Conservation (phyloP, 2,329 filamentous ascomycete species). For the Trichoderma gracile region DNA sequence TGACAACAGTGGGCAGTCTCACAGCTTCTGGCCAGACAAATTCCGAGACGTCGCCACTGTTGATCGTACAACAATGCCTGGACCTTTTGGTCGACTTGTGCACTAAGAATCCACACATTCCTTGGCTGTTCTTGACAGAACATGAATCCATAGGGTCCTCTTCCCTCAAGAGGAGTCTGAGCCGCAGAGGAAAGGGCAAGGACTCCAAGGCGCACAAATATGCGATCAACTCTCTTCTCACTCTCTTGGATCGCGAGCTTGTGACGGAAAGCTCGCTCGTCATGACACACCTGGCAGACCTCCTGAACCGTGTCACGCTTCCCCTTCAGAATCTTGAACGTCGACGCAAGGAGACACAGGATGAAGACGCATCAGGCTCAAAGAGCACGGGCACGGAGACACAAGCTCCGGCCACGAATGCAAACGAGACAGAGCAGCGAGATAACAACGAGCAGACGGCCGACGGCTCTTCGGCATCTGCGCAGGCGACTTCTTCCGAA, state of each 20-base stretch:
- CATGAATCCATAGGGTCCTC: slow-evolving; percentile 75
- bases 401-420: slow-evolving; percentile 33
- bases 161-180: slow-evolving; percentile 72
- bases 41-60: slow-evolving; percentile 86
- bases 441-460: slow-evolving; percentile 33
- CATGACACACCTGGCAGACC: slow-evolving; percentile 87
- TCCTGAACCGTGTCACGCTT: slow-evolving; percentile 84
- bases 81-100: slow-evolving; percentile 81
- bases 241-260: slow-evolving; percentile 85
- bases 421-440: slow-evolving; percentile 36
- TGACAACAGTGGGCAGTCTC: slow-evolving; percentile 57
- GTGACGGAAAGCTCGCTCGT: slow-evolving; percentile 97
- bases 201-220: slow-evolving; percentile 83
- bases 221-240: slow-evolving; percentile 86
- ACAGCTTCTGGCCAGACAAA: slow-evolving; percentile 56
- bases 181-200: slow-evolving; percentile 84
- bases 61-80: slow-evolving; percentile 95
- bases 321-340: slow-evolving; percentile 81
- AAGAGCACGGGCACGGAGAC: slow-evolving; percentile 45
- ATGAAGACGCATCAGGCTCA: slow-evolving; percentile 43
- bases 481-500: slow-evolving; percentile 33
- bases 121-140: slow-evolving; percentile 90
- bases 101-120: slow-evolving; percentile 80
- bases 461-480: slow-evolving; percentile 31
- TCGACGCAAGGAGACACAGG: slow-evolving; percentile 72